These are phyloP conservation scores for Gracilaria domingensis DNA, from an alignment of 23 red algal species.

Conservation along the genomic window DNA sequence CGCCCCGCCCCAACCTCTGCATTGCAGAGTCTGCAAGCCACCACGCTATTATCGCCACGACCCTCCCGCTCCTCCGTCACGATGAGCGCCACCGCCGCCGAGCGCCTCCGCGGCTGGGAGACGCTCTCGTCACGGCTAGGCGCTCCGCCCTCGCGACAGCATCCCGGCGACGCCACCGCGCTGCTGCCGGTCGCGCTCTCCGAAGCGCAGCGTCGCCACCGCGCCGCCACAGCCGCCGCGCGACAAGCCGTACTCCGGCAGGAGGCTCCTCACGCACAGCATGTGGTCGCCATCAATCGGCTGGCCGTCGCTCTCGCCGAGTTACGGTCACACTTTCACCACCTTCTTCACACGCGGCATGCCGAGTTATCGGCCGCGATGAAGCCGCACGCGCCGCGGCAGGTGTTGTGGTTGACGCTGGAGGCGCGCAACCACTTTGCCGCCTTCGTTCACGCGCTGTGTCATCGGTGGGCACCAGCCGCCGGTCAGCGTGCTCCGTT, in stretches of 20 bases:
- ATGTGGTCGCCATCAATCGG: not conserved
- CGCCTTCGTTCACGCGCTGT: conserved; percentile 17
- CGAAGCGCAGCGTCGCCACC: conserved; percentile 18
- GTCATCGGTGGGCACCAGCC: not conserved
- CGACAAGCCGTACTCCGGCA: not conserved
- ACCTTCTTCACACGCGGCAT: not conserved
- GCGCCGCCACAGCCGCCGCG: not conserved
- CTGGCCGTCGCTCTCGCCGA: not conserved
- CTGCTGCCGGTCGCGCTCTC: not conserved
- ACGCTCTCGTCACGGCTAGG: not conserved
- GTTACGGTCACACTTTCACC: conserved; percentile 4
- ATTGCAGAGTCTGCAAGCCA: no score
- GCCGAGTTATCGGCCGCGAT: not conserved
- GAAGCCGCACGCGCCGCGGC: not conserved
- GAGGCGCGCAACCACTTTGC: not conserved
- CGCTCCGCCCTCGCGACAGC: not conserved
- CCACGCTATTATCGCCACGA: no score
- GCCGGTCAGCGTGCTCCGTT: not conserved
- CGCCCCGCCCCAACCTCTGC: no score
- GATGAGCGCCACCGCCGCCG: not conserved
- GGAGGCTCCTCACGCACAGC: not conserved
- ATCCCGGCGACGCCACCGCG: conserved; percentile 13
- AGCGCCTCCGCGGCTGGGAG: not conserved
- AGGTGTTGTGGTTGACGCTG: not conserved
- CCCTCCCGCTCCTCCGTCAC: not conserved